These are phyloP conservation scores for Bacterosira constricta DNA, from an alignment of 108 stramenopile genomes.

Conservation along the genomic window DNA sequence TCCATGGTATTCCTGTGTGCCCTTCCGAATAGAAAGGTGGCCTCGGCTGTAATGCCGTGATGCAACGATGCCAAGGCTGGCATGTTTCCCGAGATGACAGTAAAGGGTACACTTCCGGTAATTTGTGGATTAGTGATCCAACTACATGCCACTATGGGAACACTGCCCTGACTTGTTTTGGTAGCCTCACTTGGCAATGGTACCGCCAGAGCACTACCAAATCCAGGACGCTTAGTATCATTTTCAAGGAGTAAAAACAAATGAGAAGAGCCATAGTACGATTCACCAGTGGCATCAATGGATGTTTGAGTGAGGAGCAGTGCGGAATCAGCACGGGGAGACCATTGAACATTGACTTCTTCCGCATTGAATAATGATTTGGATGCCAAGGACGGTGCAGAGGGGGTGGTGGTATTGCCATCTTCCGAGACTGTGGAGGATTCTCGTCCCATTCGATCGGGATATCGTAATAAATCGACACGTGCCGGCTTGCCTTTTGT, in stretches of 20 bases:
- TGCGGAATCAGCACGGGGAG: constrained; percentile 77
- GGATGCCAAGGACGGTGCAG: constrained; percentile 57
- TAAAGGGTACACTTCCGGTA: constrained; percentile 72
- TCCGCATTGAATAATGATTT: constrained; percentile 86
- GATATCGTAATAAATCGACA: constrained; percentile 74
- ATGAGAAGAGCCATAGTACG: constrained; percentile 95
- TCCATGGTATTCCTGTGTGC: constrained; percentile 92
- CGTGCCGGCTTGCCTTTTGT: constrained; percentile 90
- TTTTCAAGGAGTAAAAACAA: constrained; percentile 79
- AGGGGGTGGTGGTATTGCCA: constrained; percentile 8
- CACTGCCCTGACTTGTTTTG: constrained; percentile 27
- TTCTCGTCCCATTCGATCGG: constrained; percentile 44
- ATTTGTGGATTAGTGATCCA: constrained; percentile 88
- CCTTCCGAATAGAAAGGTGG: constrained; percentile 93
- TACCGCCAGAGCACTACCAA: constrained; percentile 62
- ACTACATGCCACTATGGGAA: constrained; percentile 78
- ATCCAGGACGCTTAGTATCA: constrained; percentile 19
- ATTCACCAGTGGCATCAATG: constrained; percentile 91
- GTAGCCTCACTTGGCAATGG: constrained; percentile 64
- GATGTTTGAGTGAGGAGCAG: constrained; percentile 85
- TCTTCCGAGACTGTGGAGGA: constrained; percentile 19
- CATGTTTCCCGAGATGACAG: constrained; percentile 92
- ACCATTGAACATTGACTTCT: constrained; percentile 76
- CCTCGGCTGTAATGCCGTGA: constrained; percentile 87
- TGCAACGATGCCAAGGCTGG: constrained; percentile 90